Percentiles rank a stretch among this genome's conserved stretches.
Conservation (phyloP, 179 eudicot genomes). For the Actinidia arguta region DNA sequence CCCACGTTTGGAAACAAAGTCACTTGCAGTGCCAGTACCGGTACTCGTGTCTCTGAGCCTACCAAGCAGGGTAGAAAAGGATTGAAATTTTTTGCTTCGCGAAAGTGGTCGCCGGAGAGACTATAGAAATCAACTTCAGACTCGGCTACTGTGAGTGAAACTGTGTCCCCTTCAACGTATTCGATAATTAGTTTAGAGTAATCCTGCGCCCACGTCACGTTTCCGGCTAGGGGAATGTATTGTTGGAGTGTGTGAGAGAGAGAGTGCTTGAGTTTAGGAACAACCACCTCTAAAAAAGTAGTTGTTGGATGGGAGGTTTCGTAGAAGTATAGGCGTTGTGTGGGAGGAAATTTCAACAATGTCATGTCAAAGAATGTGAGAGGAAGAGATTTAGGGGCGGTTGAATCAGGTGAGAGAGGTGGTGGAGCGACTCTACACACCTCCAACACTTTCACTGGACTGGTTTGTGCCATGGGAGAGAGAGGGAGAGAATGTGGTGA, state of each 20-base stretch:
- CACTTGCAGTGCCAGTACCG: constrained; percentile 38
- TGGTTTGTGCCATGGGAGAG: background rate
- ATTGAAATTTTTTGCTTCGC: constrained; percentile 22
- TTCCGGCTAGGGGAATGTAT: constrained; percentile 45
- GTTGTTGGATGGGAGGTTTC: constrained; percentile 22
- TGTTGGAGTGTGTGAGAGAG: constrained; percentile 58
- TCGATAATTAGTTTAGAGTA: constrained; percentile 19
- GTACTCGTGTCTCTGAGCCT: constrained; percentile 8
- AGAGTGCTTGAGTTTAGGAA: constrained; percentile 56
- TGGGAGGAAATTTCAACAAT: constrained; percentile 52
- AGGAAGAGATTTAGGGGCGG: constrained; percentile 32
- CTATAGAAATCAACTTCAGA: constrained; percentile 29
- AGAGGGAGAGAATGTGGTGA: background rate
- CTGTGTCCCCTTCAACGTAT: constrained; percentile 29
- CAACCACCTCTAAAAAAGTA: constrained; percentile 28
- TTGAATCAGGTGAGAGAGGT: constrained; percentile 14
- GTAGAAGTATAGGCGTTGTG: constrained; percentile 63
- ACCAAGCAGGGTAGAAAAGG: constrained; percentile 17
- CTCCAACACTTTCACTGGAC: constrained; percentile 28
- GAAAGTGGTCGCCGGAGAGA: constrained; percentile 26
- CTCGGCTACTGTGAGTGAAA: constrained; percentile 42
- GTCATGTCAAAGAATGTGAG: constrained; percentile 63
- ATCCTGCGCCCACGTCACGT: constrained; percentile 7
- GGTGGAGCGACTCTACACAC: constrained; percentile 37
- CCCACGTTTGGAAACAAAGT: constrained; percentile 43